phyloP scores from a whole-genome alignment of 1,284 basidiomycete genomes.

The Puccinia horiana region DNA sequence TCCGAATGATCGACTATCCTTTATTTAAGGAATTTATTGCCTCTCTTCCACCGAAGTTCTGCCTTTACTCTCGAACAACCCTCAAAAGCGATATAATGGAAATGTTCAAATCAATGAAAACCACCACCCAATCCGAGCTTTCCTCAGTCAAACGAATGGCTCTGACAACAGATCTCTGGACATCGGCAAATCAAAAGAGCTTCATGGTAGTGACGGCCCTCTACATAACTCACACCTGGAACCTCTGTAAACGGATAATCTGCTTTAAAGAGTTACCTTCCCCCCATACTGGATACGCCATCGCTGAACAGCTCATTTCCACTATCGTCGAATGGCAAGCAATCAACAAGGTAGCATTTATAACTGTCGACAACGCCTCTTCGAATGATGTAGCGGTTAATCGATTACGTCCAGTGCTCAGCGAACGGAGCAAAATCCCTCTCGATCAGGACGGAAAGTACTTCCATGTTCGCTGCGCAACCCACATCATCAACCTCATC shows the following conservation, averaged over 20 bases:
- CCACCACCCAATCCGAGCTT: neutral
- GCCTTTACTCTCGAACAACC: neutral
- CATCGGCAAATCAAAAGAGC: neutral
- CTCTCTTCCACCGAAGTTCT: neutral
- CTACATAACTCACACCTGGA: neutral
- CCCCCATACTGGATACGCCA: neutral
- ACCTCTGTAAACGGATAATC: neutral
- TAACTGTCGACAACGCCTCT: neutral
- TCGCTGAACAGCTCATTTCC: neutral
- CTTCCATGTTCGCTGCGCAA: neutral
- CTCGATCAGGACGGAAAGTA: neutral
- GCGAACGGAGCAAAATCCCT: neutral
- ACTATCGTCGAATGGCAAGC: neutral
- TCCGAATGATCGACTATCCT: neutral
- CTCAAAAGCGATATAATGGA: constrained; percentile 1
- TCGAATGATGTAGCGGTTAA: neutral
- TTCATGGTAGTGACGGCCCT: neutral
- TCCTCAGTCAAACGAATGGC: neutral
- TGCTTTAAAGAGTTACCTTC: neutral
- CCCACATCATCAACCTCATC: neutral
- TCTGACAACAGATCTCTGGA: neutral
- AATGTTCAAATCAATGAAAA: neutral
- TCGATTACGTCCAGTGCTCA: neutral
- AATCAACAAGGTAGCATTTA: neutral
- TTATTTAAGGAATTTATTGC: neutral